Conservation (phyloP, 179 eudicot species). For the Actinidia polygama region DNA sequence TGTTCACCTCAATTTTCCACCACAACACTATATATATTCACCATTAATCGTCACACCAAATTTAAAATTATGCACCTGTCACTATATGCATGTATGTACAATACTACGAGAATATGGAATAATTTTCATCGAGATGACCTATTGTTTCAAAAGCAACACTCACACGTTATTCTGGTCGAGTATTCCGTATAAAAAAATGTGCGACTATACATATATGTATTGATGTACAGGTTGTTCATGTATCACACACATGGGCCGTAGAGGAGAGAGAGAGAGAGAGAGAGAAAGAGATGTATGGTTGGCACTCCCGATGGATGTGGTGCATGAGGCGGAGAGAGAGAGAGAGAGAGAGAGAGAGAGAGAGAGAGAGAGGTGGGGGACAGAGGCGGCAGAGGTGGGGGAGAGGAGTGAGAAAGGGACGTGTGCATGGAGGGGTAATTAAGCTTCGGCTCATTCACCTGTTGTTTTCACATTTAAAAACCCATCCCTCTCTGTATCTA, state of each 20-base stretch:
- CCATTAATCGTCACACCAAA: too few species aligned
- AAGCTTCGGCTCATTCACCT: slow-evolving; percentile 56
- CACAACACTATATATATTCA: too few species aligned
- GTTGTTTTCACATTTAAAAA: slow-evolving; percentile 58
- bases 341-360: slow-evolving; percentile 14
- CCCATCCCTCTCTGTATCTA: too few species aligned
- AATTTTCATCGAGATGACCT: too few species aligned
- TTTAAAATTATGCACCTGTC: too few species aligned
- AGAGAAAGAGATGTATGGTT: slow-evolving; percentile 39
- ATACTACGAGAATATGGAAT: too few species aligned
- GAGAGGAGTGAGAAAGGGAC: slow-evolving; percentile 59
- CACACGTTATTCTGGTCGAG: too few species aligned
- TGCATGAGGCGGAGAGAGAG: slow-evolving; percentile 1
- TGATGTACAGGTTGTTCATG: background rate
- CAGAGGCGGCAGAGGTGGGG: slow-evolving; percentile 61
- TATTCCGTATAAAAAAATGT: too few species aligned
- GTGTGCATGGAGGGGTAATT: slow-evolving; percentile 55
- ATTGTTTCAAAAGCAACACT: too few species aligned
- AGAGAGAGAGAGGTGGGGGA: slow-evolving; percentile 18
- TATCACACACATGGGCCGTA: slow-evolving; percentile 9
- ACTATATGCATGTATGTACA: too few species aligned
- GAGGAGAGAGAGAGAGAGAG: background rate
- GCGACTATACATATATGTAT: background rate
- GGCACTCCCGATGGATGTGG: slow-evolving; percentile 47
- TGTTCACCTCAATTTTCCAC: too few species aligned